Evolutionary conservation across 441 rosid species (phyloP).

Genomic region (Kokia cookei): DNA sequence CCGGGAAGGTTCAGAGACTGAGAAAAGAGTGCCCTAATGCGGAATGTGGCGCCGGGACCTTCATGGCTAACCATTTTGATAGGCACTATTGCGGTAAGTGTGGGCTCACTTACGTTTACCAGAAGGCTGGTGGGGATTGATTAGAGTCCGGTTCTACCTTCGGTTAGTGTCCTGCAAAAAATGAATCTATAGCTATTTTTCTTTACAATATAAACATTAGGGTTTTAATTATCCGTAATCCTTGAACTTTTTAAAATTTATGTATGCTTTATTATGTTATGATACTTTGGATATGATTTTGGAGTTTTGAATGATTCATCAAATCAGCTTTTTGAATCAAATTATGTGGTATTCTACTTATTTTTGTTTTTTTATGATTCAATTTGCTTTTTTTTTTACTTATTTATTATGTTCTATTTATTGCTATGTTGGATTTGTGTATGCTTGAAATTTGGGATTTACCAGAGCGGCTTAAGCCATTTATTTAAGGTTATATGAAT

Average conservation of each 20-base stretch:
- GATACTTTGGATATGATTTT: not conserved
- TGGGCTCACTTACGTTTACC: slow-evolving; percentile 76
- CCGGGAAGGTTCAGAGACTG: slow-evolving; percentile 71
- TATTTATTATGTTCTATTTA: not conserved
- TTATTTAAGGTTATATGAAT: not conserved
- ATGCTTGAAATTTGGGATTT: not conserved
- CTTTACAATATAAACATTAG: not conserved
- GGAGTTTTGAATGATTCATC: not conserved
- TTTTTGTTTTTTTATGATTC: not conserved
- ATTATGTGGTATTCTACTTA: not conserved
- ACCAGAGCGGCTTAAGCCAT: too few relatives aligned
- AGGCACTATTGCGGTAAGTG: slow-evolving; percentile 92
- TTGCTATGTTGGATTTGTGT: not conserved
- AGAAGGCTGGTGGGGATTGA: slow-evolving; percentile 60
- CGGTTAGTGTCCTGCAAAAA: not conserved
- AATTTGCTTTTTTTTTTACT: not conserved
- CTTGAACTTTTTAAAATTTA: not conserved
- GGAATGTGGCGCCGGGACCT: slow-evolving; percentile 82
- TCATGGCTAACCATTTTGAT: slow-evolving; percentile 84
- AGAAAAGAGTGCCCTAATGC: slow-evolving; percentile 85
- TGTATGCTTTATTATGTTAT: not conserved
- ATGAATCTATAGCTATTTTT: not conserved
- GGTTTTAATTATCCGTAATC: not conserved
- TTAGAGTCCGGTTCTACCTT: not conserved
- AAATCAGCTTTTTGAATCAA: not conserved